Base-by-base conservation (phyloP, 768 basidiomycete species). In the Hericium alpestre region DNA sequence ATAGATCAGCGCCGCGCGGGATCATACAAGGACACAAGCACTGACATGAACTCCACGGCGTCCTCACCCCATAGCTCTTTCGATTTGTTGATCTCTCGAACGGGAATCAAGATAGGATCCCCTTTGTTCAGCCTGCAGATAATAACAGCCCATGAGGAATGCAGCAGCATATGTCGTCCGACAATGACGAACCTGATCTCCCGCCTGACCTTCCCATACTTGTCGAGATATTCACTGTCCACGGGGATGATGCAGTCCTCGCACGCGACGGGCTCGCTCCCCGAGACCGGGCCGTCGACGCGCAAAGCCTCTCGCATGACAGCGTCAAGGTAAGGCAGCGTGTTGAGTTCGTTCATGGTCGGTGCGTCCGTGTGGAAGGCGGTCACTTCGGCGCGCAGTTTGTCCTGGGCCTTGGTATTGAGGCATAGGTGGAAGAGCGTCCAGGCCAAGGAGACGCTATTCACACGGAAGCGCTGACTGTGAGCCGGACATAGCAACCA, bases 341-440 rank as follows among this genome's bases (percentile, higher is more conserved):
- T 72, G 56, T 79, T 77, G 1, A 90, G 74, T 37, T 83, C 76
- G 37, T 90, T 87, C 82, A 88, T 86, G 4, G 76, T 74, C 2
- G 86, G 86, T 0, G 69, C 78, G 11, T 85, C 80, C 0, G 79
- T 82, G 0, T 73, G 63, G 13, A 84, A 70, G 0, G 69, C 63
- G 9, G 79, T 67, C 1, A 85, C 70, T 63, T 90, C 86, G 1
- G 79, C 73, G 0, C 84, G 75, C 0, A 90, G 74, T 59, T 78
- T 79, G 11, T 62, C 69, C 59, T 87, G 85, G 4, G 78, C 68
- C 1, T 74, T 70, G 0, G 74, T 73, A 40, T 78, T 60, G 57
- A 77, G 71, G 0, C 78, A 70, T 6, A 89, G 71, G 1, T 77
- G 76, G 62, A 74, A 84, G 0, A 88, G 67, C 4, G 79, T 76